A percentile compares a stretch with the other conserved stretches of the same genome.
phyloP scores from a whole-genome alignment of 805 yeast species.

The Monosporozyma yasuniensis region DNA sequence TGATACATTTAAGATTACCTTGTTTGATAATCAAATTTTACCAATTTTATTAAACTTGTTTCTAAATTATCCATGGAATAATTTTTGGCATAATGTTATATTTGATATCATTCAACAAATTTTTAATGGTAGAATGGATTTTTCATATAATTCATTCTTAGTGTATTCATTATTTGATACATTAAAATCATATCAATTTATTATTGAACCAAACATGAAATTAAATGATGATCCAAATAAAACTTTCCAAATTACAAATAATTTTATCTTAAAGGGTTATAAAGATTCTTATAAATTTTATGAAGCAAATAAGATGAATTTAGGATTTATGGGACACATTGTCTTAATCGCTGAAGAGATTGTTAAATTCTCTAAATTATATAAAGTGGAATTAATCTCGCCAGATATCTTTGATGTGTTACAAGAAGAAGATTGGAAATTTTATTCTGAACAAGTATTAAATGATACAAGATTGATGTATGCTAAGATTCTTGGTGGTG shows the following conservation, averaged over 20 bases:
- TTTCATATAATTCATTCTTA: slow-evolving; percentile 72
- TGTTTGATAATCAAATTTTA: slow-evolving; percentile 65
- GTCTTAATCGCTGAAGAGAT: slow-evolving; percentile 91
- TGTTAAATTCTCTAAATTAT: slow-evolving; percentile 60
- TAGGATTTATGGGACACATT: slow-evolving; percentile 93
- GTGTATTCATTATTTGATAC: slow-evolving; percentile 32
- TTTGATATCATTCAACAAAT: slow-evolving; percentile 93
- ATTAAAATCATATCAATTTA: slow-evolving; percentile 2
- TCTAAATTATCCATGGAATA: slow-evolving; percentile 88
- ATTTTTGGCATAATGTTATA: slow-evolving; percentile 90
- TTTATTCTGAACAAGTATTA: slow-evolving; percentile 23
- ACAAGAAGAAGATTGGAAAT: slow-evolving; percentile 22
- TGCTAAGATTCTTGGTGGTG: slow-evolving; percentile 28
- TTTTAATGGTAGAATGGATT: slow-evolving; percentile 73
- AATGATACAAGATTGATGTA: slow-evolving; percentile 28
- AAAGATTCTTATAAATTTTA: slow-evolving; percentile 50
- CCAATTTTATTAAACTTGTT: slow-evolving; percentile 59
- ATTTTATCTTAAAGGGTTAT: slow-evolving; percentile 54
- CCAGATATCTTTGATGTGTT: slow-evolving; percentile 20
- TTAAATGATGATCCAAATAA: neutral
- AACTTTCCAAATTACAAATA: slow-evolving; percentile 44
- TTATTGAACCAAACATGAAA: neutral
- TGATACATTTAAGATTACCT: slow-evolving; percentile 71
- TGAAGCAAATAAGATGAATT: slow-evolving; percentile 49
- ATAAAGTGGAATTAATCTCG: slow-evolving; percentile 25